Evolutionary conservation across 768 basidiomycete genomes (phyloP), one percentile per base, ranked within the genome.

Genomic region (Tylopilus intermedius): DNA sequence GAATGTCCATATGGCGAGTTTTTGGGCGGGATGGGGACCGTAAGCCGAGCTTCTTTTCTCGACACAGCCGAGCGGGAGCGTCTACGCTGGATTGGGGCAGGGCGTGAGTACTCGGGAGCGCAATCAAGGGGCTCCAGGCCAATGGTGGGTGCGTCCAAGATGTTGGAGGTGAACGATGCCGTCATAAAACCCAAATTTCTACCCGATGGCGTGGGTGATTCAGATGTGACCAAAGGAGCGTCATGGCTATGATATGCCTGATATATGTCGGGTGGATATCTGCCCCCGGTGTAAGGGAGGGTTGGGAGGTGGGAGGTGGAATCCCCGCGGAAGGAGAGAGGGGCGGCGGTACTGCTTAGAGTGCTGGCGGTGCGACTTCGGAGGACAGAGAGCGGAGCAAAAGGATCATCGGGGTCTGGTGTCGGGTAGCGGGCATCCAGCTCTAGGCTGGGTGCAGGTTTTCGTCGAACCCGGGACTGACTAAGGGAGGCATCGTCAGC

Each of bases 381-480:
- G 26, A 88, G 74, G 24, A 81, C 79, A 62, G 79, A 78, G 40
- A 88, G 78, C 0, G 86, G 79, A 5, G 82, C 85, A 57, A 87
- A 87, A 2, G 86, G 86, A 64, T 88, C 84, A 15, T 61, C 63
- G 21, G 84, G 84, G 67, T 88, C 86, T 29, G 84, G 84, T 2
- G 72, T 67, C 5, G 86, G 86, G 64, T 87, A 88, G 38, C 80
- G 74, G 49, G 74, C 62, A 9, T 78, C 74, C 59, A 76, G 65
- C 46, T 77, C 76, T 50, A 81, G 72, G 43, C 70, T 63, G 6
- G 83, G 84, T 3, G 81, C 71, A 5, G 80, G 83, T 61, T 85
- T 85, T 50, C 84, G 79, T 45, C 68, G 63, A 21, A 71, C 54
- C 2, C 68, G 67, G 3, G 60, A 22, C 49, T 69, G 67, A 47